Conservation (phyloP, 441 rosid species). For the Brassica balearica region DNA sequence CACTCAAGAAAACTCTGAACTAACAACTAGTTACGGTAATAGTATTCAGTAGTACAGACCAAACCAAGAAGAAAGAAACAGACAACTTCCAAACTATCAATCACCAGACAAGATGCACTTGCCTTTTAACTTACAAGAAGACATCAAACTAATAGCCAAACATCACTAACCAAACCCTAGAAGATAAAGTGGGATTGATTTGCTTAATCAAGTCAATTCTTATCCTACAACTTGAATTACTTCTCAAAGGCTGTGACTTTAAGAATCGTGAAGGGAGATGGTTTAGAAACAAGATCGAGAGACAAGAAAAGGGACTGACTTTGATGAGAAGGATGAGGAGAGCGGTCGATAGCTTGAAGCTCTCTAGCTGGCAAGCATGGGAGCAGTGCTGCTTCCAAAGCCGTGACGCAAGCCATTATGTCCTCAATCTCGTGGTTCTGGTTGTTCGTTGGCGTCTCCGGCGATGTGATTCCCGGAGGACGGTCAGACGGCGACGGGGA, state of each 20-base stretch:
- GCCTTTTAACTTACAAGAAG: background rate
- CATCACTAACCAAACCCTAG: constrained; percentile 3
- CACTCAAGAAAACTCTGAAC: background rate
- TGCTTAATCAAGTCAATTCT: background rate
- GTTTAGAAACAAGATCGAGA: background rate
- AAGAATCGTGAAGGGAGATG: background rate
- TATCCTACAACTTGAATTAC: background rate
- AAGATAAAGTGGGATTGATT: constrained; percentile 5
- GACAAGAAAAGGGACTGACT: constrained; percentile 51
- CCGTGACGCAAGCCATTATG: constrained; percentile 71
- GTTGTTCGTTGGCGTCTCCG: constrained; percentile 52
- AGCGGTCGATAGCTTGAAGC: constrained; percentile 94
- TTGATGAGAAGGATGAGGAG: constrained; percentile 94
- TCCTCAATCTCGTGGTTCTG: constrained; percentile 58
- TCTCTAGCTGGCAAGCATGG: constrained; percentile 96
- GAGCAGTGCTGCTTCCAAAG: constrained; percentile 82
- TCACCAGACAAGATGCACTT: background rate
- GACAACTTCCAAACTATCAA: constrained; percentile 12
- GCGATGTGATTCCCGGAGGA: constrained; percentile 20
- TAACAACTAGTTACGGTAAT: background rate
- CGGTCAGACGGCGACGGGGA: constrained; percentile 38
- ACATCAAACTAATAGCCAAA: background rate
- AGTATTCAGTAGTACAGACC: background rate
- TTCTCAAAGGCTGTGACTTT: background rate
- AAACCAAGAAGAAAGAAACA: background rate